Conservation (phyloP, 768 basidiomycete genomes). For the Suillus decipiens region DNA sequence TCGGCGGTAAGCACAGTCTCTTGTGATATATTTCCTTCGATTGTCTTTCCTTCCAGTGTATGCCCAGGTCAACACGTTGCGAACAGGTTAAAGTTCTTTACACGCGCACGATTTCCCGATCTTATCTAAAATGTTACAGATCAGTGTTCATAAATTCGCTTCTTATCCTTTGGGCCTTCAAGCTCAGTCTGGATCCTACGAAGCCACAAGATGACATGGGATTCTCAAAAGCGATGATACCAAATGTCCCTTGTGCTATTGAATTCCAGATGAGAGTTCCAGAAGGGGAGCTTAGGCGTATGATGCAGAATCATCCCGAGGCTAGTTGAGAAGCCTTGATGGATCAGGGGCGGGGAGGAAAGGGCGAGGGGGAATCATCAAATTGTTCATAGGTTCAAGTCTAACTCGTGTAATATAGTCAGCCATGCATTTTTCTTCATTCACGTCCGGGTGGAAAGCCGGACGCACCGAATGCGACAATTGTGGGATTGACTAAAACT, state of each 20-base stretch:
- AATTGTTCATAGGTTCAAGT: no score
- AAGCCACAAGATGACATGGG: neutral
- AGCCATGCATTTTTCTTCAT: no score
- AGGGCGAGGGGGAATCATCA: no score
- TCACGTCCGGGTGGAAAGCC: no score
- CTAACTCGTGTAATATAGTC: no score
- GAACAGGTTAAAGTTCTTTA: neutral
- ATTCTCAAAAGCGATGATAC: neutral
- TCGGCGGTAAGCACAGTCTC: slow-evolving; percentile 19
- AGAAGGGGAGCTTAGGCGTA: neutral
- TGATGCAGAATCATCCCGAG: neutral
- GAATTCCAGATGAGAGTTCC: neutral
- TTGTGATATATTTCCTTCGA: neutral
- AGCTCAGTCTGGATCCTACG: neutral
- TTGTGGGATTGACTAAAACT: no score
- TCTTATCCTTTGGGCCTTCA: neutral
- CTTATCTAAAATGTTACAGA: neutral
- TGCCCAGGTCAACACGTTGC: neutral
- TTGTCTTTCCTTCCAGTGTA: neutral
- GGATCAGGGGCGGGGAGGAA: neutral
- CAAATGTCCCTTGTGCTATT: neutral
- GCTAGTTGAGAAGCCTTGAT: neutral
- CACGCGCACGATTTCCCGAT: neutral
- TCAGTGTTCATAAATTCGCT: neutral
- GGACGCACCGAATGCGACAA: no score